phyloP scores from a whole-genome alignment of 2,329 filamentous ascomycete species.

The Neofusicoccum cordaticola region DNA sequence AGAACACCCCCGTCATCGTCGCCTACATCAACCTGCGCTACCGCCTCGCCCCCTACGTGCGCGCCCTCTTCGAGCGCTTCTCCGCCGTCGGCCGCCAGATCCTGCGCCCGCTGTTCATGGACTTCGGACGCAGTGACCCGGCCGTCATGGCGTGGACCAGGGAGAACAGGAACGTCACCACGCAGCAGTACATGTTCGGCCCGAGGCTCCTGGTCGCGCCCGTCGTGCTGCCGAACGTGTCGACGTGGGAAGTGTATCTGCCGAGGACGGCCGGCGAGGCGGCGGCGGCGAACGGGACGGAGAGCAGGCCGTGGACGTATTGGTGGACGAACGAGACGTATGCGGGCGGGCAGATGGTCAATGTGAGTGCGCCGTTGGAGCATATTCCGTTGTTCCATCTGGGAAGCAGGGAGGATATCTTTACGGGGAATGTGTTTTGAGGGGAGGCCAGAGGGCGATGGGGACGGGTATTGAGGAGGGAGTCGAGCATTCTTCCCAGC shows the following conservation, averaged over 20 bases:
- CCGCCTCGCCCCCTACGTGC: slow-evolving; percentile 28
- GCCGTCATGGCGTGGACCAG: slow-evolving; percentile 24
- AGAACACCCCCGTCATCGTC: slow-evolving; percentile 28
- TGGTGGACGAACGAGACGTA: slow-evolving; percentile 42
- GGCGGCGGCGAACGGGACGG: background rate
- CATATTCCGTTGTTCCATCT: slow-evolving; percentile 30
- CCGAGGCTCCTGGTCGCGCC: slow-evolving; percentile 37
- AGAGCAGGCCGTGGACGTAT: slow-evolving; percentile 36
- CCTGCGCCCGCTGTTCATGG: slow-evolving; percentile 40
- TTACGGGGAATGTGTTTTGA: slow-evolving; percentile 26
- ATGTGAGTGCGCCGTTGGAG: slow-evolving; percentile 27
- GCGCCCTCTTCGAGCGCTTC: slow-evolving; percentile 35
- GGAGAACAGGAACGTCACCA: slow-evolving; percentile 34
- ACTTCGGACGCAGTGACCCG: slow-evolving; percentile 33
- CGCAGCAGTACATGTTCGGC: slow-evolving; percentile 42
- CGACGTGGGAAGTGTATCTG: slow-evolving; percentile 38
- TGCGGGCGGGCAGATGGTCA: slow-evolving; percentile 35
- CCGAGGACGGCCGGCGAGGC: slow-evolving; percentile 25
- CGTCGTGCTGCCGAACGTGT: slow-evolving; percentile 35
- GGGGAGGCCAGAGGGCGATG: background rate
- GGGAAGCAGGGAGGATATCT: slow-evolving; percentile 24
- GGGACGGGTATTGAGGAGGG: no score
- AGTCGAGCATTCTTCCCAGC: no score
- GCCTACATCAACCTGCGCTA: slow-evolving; percentile 31
- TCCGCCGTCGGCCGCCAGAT: slow-evolving; percentile 34